These are phyloP conservation scores for Capsicum baccatum DNA, from an alignment of 257 asterid species.

Conservation along the genomic window DNA sequence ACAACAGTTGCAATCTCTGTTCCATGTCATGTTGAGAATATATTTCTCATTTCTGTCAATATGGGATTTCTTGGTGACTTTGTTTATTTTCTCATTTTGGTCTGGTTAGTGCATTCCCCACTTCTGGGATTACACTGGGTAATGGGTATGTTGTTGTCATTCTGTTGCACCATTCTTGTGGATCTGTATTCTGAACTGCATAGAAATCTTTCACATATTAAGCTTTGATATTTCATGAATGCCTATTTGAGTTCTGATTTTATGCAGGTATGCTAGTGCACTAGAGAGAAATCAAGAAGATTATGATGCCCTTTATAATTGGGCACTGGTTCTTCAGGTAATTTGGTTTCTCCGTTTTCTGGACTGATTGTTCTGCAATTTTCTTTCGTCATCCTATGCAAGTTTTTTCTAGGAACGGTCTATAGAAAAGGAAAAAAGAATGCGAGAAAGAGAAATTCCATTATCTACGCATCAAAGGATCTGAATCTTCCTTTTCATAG, in stretches of 20 bases:
- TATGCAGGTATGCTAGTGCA: conserved; percentile 89
- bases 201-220: background rate
- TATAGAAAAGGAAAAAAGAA: conserved; percentile 25
- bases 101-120: background rate
- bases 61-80: conserved; percentile 19
- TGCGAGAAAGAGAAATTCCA: conserved; percentile 14
- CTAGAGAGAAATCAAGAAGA: conserved; percentile 93
- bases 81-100: conserved; percentile 17
- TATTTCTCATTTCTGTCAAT: conserved; percentile 21
- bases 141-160: background rate
- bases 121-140: background rate
- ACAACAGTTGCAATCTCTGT: background rate
- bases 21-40: background rate
- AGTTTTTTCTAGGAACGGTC: background rate
- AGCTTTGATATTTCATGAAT: conserved; percentile 30
- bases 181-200: conserved; percentile 24
- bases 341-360: conserved; percentile 7
- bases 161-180: conserved; percentile 1
- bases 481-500: conserved; percentile 10
- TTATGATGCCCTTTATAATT: conserved; percentile 94
- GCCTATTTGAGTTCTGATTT: conserved; percentile 29
- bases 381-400: background rate
- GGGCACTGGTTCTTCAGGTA: conserved; percentile 99
- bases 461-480: conserved; percentile 16
- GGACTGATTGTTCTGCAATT: conserved; percentile 7